Conservation (phyloP, 805 yeast species). For the Schizosaccharomyces octosporus region DNA sequence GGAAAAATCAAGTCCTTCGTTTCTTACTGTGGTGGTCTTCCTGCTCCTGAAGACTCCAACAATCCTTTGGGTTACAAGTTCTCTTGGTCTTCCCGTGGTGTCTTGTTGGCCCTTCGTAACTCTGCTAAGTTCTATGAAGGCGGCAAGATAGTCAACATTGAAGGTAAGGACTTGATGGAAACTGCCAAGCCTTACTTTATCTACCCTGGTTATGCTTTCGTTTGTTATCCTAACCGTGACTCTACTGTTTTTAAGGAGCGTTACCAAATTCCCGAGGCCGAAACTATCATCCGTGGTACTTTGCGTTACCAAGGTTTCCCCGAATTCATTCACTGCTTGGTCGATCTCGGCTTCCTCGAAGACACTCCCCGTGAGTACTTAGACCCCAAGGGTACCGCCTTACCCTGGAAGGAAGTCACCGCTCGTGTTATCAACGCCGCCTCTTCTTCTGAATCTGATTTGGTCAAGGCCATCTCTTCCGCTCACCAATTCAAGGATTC, state of each 20-base stretch:
- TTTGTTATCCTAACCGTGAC: constrained; percentile 94
- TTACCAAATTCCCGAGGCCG: constrained; percentile 89
- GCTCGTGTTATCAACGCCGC: constrained; percentile 50
- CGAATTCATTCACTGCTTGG: constrained; percentile 82
- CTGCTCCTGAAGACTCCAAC: constrained; percentile 93
- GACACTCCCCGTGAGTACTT: constrained; percentile 46
- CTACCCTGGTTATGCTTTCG: constrained; percentile 86
- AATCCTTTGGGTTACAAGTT: constrained; percentile 97
- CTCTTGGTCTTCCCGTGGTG: constrained; percentile 98
- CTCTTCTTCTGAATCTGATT: constrained; percentile 45
- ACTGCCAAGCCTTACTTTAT: constrained; percentile 85
- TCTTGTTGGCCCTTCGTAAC: constrained; percentile 81
- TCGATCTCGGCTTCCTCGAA: constrained; percentile 75
- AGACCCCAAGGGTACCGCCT: constrained; percentile 18
- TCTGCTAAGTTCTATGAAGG: constrained; percentile 71
- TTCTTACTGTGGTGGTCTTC: constrained; percentile 96
- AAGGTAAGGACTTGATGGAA: constrained; percentile 81
- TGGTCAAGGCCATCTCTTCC: constrained; percentile 47
- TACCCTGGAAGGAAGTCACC: constrained; percentile 76
- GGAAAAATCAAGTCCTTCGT: constrained; percentile 87
- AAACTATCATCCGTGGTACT: constrained; percentile 90
- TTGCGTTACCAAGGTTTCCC: constrained; percentile 97
- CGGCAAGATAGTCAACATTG: constrained; percentile 56
- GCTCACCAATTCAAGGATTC: constrained; percentile 60
- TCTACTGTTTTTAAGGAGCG: constrained; percentile 81